These are phyloP conservation scores for Lachnellula willkommii DNA, from an alignment of 2,329 filamentous ascomycete genomes.

Conservation along the genomic window DNA sequence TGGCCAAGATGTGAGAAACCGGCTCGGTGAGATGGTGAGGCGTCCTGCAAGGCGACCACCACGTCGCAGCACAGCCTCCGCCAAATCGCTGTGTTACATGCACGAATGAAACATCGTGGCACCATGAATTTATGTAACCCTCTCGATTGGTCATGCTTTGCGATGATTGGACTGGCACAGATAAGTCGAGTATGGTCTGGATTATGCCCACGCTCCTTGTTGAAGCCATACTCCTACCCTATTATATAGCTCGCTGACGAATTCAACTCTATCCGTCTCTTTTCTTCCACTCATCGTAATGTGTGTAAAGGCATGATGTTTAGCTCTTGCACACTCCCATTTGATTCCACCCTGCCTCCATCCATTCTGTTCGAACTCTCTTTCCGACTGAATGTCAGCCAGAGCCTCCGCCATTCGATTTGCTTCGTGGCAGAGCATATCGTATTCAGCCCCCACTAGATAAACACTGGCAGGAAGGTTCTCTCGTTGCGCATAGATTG, in stretches of 20 bases:
- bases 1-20: no score
- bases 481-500: constrained; percentile 12
- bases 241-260: constrained; percentile 3
- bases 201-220: no score
- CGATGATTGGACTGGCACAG: no score
- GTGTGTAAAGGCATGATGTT: constrained; percentile 12
- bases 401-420: constrained; percentile 17
- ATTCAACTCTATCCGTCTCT: constrained; percentile 4
- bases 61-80: no score
- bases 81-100: no score
- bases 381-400: constrained; percentile 6
- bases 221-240: constrained; percentile 3
- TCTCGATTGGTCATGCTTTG: no score
- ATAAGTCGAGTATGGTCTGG: no score
- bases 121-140: no score
- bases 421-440: constrained; percentile 23
- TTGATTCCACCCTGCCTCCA: constrained; percentile 12
- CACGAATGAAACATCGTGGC: no score
- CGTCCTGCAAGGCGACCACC: no score
- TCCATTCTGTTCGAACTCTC: constrained; percentile 1
- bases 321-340: constrained; percentile 11
- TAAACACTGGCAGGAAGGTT: constrained; percentile 15
- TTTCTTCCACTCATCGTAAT: not conserved
- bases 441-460: constrained; percentile 19
- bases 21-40: no score